Conservation (phyloP, 2,329 filamentous ascomycete species). For the Gnomoniopsis sp. region DNA sequence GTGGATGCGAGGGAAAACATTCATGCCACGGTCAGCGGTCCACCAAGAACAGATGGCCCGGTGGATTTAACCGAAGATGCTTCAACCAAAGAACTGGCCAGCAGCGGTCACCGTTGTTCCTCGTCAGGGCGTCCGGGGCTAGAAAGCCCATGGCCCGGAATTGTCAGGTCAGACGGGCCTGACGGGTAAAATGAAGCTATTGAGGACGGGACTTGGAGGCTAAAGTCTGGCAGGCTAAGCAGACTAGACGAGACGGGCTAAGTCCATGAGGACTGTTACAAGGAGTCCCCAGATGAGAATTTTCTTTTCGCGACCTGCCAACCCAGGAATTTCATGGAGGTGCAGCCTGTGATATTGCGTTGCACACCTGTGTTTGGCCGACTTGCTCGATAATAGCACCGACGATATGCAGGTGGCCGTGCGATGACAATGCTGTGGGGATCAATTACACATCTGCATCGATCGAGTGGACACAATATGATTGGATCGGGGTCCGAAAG, state of each 20-base stretch:
- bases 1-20: not conserved
- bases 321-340: not conserved
- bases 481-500: constrained; percentile 8
- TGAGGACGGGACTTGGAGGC: constrained; percentile 40
- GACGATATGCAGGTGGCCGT: constrained; percentile 8
- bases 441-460: constrained; percentile 7
- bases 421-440: constrained; percentile 14
- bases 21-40: constrained; percentile 1
- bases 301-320: constrained; percentile 1
- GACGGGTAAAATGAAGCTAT: constrained; percentile 32
- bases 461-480: not conserved
- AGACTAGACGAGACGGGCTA: constrained; percentile 24
- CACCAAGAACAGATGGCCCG: not conserved
- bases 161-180: constrained; percentile 10
- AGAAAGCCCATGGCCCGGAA: not conserved
- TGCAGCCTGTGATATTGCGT: not conserved
- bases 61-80: not conserved
- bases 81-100: not conserved
- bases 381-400: constrained; percentile 1
- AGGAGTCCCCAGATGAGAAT: constrained; percentile 8
- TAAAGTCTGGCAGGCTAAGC: constrained; percentile 30
- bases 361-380: constrained; percentile 6
- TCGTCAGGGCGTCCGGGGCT: constrained; percentile 3
- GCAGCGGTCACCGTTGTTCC: constrained; percentile 4
- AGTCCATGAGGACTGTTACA: not conserved